Evolutionary conservation across 139 green algal species (phyloP).

Genomic region (Chlamydomonas sp.): DNA sequence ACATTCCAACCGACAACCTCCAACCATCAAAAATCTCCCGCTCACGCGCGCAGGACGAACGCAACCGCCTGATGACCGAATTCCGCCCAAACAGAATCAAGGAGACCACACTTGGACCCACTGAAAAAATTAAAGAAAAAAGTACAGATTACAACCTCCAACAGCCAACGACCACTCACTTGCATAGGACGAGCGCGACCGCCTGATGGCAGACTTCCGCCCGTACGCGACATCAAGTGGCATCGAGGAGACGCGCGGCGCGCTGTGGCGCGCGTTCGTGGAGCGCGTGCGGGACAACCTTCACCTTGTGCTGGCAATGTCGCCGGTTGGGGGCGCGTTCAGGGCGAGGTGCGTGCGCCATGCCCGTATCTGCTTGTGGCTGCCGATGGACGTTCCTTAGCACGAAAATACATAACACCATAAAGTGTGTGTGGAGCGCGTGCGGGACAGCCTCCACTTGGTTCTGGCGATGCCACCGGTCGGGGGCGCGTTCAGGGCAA

Average conservation of each 20-base stretch:
- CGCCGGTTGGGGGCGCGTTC: slow-evolving; percentile 71
- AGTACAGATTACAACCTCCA: too few relatives aligned
- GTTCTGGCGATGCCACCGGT: slow-evolving; percentile 76
- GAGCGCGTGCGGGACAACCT: slow-evolving; percentile 46
- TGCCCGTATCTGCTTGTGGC: slow-evolving; percentile 16
- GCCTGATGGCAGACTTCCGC: slow-evolving; percentile 15
- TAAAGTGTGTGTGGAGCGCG: slow-evolving; percentile 4
- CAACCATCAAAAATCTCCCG: too few relatives aligned
- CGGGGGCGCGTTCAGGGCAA: slow-evolving; percentile 60
- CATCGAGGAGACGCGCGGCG: slow-evolving; percentile 29
- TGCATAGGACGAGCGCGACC: slow-evolving; percentile 18
- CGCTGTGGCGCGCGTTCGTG: slow-evolving; percentile 33
- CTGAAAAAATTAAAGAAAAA: too few relatives aligned
- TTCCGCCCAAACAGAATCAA: too few relatives aligned
- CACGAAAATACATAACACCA: not conserved
- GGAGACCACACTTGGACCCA: too few relatives aligned
- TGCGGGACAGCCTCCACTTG: slow-evolving; percentile 71
- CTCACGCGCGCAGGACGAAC: too few relatives aligned
- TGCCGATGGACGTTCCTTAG: not conserved
- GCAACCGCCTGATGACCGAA: too few relatives aligned
- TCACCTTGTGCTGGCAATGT: slow-evolving; percentile 74
- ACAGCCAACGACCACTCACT: slow-evolving; percentile 4
- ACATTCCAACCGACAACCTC: too few relatives aligned
- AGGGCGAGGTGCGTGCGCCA: slow-evolving; percentile 43
- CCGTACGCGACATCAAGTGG: not conserved